Evolutionary conservation across 2,329 filamentous ascomycete genomes (phyloP), one percentile per base, ranked within the genome.

Genomic region (Trichoderma aggressivum): DNA sequence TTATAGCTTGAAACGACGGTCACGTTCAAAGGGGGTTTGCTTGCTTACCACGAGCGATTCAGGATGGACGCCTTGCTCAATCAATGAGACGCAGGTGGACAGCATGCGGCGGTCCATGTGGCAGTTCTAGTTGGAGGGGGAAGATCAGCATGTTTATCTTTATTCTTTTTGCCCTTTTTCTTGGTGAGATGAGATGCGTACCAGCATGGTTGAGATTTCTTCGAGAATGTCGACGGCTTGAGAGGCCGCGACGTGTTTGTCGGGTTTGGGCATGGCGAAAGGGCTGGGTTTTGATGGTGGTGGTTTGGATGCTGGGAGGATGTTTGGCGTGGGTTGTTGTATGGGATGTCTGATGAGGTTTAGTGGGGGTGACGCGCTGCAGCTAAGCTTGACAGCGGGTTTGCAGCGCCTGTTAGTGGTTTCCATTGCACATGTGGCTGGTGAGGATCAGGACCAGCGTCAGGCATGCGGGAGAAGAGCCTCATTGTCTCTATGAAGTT

Each of bases 41-140:
- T 43, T 43, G 39, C 93, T 78, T 87, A 98, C 96, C 28, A 95
- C 94, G 36, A 99, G 85, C 1, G 95, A 96, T 80, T 98, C 95
- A 0, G 96, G 96, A 79, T 97, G 97, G 34, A 98, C 94, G 16
- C 96, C 96, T 78, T 97, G 97, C 82, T 99, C 96, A 76, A 99
- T 97, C 81, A 99, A 88, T 68, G 94, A 97, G 72, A 98, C 95
- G 82, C 96, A 99, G 74, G 98, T 93, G 3, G 94, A 97, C 21
- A 99, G 86, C 24, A 94, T 94, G 68, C 94, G 91, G 36, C 95
- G 90, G 81, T 98, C 94, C 59, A 99, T 90, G 74, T 97, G 89
- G 73, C 95, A 97, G 83, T 98, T 98, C 95, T 98, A 47, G 56
- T 28, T 50, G 26, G 62, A 74, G 55, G 73, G n/a, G 68, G 50